These are phyloP conservation scores for Takashimella tepidaria DNA, from an alignment of 1,284 basidiomycete species.

Conservation along the genomic window DNA sequence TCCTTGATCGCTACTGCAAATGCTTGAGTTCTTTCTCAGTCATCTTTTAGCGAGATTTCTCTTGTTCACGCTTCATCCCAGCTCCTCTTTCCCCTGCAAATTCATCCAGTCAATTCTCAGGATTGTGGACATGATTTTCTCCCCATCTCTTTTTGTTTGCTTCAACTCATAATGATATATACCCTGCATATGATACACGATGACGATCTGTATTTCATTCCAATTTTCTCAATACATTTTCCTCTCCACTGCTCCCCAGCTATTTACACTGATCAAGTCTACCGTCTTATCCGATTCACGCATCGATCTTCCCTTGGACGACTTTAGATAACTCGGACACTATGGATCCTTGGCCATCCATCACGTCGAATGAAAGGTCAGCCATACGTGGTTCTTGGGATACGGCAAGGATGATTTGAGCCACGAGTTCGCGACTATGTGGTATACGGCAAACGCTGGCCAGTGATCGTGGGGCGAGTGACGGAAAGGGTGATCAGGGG, in stretches of 20 bases:
- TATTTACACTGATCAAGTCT: neutral
- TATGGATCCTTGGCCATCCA: slow-evolving; percentile 57
- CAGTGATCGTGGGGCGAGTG: no score
- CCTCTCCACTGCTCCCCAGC: neutral
- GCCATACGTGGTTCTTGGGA: slow-evolving; percentile 57
- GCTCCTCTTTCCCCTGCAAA: no score
- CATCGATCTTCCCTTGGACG: slow-evolving; percentile 51
- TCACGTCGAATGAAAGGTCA: slow-evolving; percentile 61
- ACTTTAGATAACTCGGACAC: slow-evolving; percentile 59
- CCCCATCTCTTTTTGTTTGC: no score
- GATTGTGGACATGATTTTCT: no score
- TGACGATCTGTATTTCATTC: no score
- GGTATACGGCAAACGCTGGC: neutral
- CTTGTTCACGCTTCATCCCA: no score
- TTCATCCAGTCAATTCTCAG: no score
- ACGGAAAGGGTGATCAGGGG: no score
- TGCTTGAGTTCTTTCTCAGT: slow-evolving; percentile 1
- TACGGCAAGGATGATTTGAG: slow-evolving; percentile 54
- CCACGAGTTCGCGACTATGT: slow-evolving; percentile 60
- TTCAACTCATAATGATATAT: no score
- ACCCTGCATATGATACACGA: slow-evolving; percentile 10
- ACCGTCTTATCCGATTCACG: slow-evolving; percentile 18
- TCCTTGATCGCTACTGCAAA: slow-evolving; percentile 39
- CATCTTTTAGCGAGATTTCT: no score
- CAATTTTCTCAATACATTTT: no score